Evolutionary conservation across 192 early-diverging fungal genomes (phyloP), one percentile per base, ranked within the genome.

Genomic region (Backusella tarrabulga): DNA sequence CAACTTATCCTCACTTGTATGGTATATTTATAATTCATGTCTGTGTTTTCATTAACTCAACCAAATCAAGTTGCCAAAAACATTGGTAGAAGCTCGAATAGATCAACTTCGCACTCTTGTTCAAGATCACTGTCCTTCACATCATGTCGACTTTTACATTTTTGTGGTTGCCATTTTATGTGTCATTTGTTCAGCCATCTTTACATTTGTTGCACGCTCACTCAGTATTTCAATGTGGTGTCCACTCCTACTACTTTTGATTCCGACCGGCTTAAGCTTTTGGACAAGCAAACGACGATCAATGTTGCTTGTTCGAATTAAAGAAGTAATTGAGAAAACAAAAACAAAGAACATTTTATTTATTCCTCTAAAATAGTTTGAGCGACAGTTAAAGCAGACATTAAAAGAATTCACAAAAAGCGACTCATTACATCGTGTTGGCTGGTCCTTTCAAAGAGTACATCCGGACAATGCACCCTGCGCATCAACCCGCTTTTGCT

Each of bases 211-310:
- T 52, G 77, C 77, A 3, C 71, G 77, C 17, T 72, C 77, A n/a
- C 71, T 67, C 21, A 71, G 72, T 73, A 73, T 78, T 41, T 78
- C 77, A 66, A 78, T 78, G 77, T 78, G 77, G 77, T 78, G 71
- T 73, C 77, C 77, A 46, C 77, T 78, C 72, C 38, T 78, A 15
- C 50, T 78, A 12, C 72, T 78, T 15, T 67, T 78, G 34, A 67
- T 78, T 46, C 77, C 77, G 38, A 71, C 77, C 4, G 68, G 68
- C 8, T 21, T 70, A 12, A 70, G 68, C 12, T 70, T 70, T 36
- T 70, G 68, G 68, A 70, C 68, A 70, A 70, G 68, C 40, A 70
- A 70, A 70, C 40, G 68, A 70, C 41, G 68, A 38, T 70, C 68
- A 23, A 70, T 38, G 38, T 17, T 70, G 12, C 34, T 70, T 70